Conservation (phyloP, 2,329 filamentous ascomycete genomes). For the Cercospora sesami region DNA sequence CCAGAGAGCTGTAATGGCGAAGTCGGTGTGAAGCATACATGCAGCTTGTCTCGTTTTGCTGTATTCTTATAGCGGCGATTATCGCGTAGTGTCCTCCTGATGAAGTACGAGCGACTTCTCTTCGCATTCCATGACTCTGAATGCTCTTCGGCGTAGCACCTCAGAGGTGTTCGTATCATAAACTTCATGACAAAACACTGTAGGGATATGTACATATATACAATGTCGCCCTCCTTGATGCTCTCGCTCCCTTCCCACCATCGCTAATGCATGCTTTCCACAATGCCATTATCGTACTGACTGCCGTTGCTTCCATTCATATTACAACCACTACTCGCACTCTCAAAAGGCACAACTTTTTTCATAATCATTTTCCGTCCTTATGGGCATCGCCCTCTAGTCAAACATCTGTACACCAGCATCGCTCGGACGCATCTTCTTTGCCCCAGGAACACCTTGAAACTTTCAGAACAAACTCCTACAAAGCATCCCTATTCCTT, state of each 20-base stretch:
- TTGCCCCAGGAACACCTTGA: neutral
- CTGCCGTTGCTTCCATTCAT: neutral
- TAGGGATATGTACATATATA: neutral
- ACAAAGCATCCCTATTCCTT: conserved; percentile 21
- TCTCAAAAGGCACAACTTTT: neutral
- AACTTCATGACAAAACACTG: neutral
- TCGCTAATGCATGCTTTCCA: neutral
- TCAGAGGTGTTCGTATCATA: neutral
- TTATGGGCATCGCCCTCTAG: neutral
- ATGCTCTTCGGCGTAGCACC: neutral
- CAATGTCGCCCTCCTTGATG: neutral
- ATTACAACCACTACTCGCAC: neutral
- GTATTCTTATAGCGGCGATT: too few species aligned
- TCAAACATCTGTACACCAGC: neutral
- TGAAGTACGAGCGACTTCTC: neutral
- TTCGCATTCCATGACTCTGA: neutral
- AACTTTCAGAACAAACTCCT: neutral
- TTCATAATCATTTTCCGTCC: neutral
- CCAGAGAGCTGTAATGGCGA: too few species aligned
- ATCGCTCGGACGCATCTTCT: neutral
- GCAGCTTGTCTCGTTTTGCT: too few species aligned
- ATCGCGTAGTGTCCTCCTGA: too few species aligned
- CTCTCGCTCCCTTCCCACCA: neutral
- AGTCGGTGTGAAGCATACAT: too few species aligned
- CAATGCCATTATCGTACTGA: neutral